phyloP scores from a whole-genome alignment of 176 grass and related monocot genomes.

The Raddia guianensis region DNA sequence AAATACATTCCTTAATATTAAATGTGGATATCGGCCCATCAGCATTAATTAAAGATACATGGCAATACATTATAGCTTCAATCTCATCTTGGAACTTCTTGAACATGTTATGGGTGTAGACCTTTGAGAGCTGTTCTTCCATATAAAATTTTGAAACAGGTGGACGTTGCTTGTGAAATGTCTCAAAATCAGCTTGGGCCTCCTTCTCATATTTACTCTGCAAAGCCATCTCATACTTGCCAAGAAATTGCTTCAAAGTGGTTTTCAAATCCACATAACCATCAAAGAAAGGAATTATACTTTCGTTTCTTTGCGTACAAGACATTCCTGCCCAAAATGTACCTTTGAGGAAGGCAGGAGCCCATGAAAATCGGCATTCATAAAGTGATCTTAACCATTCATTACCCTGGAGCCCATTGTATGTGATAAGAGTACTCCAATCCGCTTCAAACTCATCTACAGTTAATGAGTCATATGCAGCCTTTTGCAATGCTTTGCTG shows the following conservation, averaged over 20 bases:
- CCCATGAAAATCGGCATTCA: constrained; percentile 79
- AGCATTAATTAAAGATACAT: constrained; percentile 62
- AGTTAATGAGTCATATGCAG: constrained; percentile 80
- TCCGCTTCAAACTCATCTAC: constrained; percentile 79
- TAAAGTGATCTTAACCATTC: constrained; percentile 89
- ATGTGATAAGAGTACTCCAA: constrained; percentile 75
- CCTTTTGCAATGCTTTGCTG: constrained; percentile 87
- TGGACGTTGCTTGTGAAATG: constrained; percentile 92
- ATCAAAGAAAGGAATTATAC: constrained; percentile 78
- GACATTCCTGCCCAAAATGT: constrained; percentile 98
- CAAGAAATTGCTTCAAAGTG: constrained; percentile 85
- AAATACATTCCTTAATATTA: constrained; percentile 88
- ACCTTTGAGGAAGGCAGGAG: constrained; percentile 89
- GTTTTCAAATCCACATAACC: constrained; percentile 90
- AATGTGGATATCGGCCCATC: constrained; percentile 70
- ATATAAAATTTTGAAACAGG: constrained; percentile 94
- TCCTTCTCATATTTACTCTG: constrained; percentile 94
- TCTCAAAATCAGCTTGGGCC: constrained; percentile 96
- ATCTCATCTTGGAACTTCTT: constrained; percentile 99
- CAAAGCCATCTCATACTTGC: constrained; percentile 82
- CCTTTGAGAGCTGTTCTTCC: constrained; percentile 97
- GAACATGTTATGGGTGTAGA: constrained; percentile 95
- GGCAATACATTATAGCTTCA: constrained; percentile 98
- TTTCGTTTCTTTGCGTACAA: constrained; percentile 69
- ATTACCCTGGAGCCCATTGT: constrained; percentile 72